Evolutionary conservation across 768 basidiomycete species (phyloP), one percentile per base, ranked within the genome.

Genomic region (Termitomyces sp.): DNA sequence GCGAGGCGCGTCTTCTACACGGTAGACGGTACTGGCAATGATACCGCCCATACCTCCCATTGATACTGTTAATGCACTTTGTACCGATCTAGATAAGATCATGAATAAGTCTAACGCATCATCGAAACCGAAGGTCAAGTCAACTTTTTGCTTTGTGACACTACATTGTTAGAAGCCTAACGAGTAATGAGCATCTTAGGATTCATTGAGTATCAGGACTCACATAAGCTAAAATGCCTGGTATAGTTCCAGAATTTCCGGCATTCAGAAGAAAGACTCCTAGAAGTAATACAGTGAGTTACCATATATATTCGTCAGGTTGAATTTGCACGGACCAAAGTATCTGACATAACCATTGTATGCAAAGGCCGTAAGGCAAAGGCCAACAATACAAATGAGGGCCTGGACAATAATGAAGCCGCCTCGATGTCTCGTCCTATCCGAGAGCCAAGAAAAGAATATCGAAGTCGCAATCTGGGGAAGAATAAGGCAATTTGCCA

Each of bases 361-460:
- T 26, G 53, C 47, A 20, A 58, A 58, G 22, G 58, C 58, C 1
- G 58, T 54, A 54, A 58, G 58, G 36, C 52, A 48, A 33, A 58
- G 45, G 16, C 79, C 80, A 28, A 72, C 60, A 16, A 78, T 62
- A 50, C 77, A 77, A 16, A 77, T 70, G 7, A 72, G 44, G 10
- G 65, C 67, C 57, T 75, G 73, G 6, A 76, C 63, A 26, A 71
- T 65, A 43, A 80, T 79, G 59, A 75, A 80, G 26, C 70, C 68
- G 22, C 70, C 70, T 13, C 80, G 74, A 58, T 78, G 74, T 57
- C 69, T 75, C 35, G 70, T 70, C 62, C 70, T 76, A 61, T 80
- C 78, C 4, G 79, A 76, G 16, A 78, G 64, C 69, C 74, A 79
- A n/a, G 79, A 74, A 57, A 79, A 74, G 58, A 77, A 65, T 58